Conservation (phyloP, 2,329 filamentous ascomycete species). For the Apiospora sp. region DNA sequence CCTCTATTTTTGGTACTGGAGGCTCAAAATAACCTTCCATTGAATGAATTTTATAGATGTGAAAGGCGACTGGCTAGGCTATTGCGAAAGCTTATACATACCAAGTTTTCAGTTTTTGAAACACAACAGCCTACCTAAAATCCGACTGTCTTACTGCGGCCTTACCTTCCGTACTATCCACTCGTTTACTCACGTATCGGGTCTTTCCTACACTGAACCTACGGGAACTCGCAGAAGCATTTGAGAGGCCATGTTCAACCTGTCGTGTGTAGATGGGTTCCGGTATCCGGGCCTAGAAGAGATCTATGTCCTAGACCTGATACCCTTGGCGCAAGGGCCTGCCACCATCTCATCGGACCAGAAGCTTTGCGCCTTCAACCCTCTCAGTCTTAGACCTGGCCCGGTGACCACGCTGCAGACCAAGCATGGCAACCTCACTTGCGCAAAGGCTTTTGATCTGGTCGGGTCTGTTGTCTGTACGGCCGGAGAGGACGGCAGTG, state of each 20-base stretch:
- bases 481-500: constrained; percentile 74
- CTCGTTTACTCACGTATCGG: neutral
- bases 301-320: constrained; percentile 66
- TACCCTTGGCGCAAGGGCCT: constrained; percentile 58
- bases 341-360: constrained; percentile 76
- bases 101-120: neutral
- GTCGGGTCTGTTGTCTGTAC: constrained; percentile 67
- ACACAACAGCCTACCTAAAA: neutral
- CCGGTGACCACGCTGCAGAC: constrained; percentile 57
- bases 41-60: constrained; percentile 9
- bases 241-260: constrained; percentile 48
- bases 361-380: constrained; percentile 71
- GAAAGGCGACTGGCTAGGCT: neutral
- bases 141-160: neutral
- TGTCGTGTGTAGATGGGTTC: constrained; percentile 49
- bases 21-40: neutral
- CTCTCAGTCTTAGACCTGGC: constrained; percentile 60
- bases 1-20: constrained; percentile 14
- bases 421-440: constrained; percentile 69
- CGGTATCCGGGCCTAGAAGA: constrained; percentile 48
- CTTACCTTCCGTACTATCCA: neutral
- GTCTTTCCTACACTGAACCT: neutral
- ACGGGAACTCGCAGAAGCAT: neutral
- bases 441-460: constrained; percentile 63
- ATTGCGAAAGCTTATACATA: neutral